Evolutionary conservation across 2,329 filamentous ascomycete genomes (phyloP), one percentile per base, ranked within the genome.

Genomic region (Aspergillus novofumigatus): DNA sequence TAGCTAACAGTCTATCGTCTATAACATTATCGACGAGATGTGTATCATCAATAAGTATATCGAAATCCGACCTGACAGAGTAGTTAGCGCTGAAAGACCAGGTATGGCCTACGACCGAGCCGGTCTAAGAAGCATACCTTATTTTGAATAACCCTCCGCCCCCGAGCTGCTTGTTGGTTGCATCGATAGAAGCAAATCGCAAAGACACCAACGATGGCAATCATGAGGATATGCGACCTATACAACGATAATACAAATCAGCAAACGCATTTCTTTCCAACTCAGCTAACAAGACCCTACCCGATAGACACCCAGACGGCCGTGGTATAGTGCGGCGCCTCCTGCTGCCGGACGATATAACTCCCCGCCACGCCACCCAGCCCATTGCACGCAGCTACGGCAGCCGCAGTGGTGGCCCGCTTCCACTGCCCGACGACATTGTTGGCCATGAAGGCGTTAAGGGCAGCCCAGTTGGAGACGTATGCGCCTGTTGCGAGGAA

Each of bases 271-370:
- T 32, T 47, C 14, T 38, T 17, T 38, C 14, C 14, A 29, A 11
- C 20, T 14, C 6, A n/a, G n/a, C 7, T 4, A 44, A 10, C 3
- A 26, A 14, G 25, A 3, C 63, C 66, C 59, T 54, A 75, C 68
- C 81, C 85, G 56, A 89, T 86, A 11, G 83, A 86, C 14, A 88
- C 79, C 85, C 85, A 89, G 14, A 89, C 81, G 1, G 86, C 86
- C 2, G 86, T 89, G 56, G 78, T 69, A 69, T 89, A 89, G 56
- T 77, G 72, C 6, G 86, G 86, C 2, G 84, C 85, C 67, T 89
- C 86, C 8, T 77, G 69, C 59, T 81, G 77, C 26, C 82, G 76
- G 3, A 89, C 84, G 61, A 89, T 87, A 65, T 84, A 89, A 65
- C 83, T 86, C 1, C 85, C 86, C 1, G 85, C 85, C 58, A 88